Evolutionary conservation across 148 eudicot genomes (phyloP).

Genomic region (Rhododendron simsii): DNA sequence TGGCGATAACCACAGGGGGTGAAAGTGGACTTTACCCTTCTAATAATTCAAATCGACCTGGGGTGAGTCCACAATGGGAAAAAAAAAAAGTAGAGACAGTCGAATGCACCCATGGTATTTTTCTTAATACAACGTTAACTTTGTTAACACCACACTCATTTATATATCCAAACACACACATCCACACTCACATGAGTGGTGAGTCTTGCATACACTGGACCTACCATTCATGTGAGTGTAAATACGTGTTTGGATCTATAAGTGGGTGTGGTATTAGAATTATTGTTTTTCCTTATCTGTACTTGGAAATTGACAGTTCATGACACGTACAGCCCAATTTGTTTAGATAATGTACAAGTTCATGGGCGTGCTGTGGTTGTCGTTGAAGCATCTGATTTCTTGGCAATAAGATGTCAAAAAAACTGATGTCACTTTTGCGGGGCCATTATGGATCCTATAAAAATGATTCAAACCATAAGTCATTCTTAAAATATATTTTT

Average conservation of each 20-base stretch:
- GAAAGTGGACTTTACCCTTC: too few species aligned
- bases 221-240: too few species aligned
- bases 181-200: too few species aligned
- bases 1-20: too few species aligned
- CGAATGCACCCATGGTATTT: not conserved
- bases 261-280: too few species aligned
- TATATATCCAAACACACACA: too few species aligned
- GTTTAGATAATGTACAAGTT: not conserved
- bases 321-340: not conserved
- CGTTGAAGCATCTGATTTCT: not conserved
- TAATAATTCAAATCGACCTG: not conserved
- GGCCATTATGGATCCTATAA: too few species aligned
- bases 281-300: not conserved
- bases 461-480: too few species aligned
- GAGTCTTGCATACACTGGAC: too few species aligned
- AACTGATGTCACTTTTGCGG: not conserved
- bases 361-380: not conserved
- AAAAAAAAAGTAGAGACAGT: not conserved
- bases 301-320: not conserved
- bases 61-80: not conserved
- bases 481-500: too few species aligned
- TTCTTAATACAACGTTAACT: not conserved
- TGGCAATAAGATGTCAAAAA: not conserved
- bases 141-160: too few species aligned
- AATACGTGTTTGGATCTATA: too few species aligned